A percentile compares a stretch with the other conserved stretches of the same genome.
Conservation (phyloP, 495 filamentous ascomycete species). For the Trichoderma gamsii region DNA sequence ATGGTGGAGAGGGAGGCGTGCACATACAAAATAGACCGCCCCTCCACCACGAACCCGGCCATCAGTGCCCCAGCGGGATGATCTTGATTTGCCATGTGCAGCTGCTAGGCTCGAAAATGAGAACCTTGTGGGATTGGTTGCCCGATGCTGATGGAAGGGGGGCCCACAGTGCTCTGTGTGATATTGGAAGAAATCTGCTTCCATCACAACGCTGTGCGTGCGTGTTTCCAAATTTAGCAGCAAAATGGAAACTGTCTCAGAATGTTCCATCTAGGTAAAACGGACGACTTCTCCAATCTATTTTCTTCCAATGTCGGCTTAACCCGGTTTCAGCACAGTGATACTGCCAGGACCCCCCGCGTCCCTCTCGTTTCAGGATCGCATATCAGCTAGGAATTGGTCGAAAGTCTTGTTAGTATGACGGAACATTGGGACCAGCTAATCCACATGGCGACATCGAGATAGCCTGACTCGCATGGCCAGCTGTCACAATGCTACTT, state of each 20-base stretch:
- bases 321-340: slow-evolving; percentile 13
- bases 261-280: slow-evolving; percentile 5
- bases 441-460: background rate
- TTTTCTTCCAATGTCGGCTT: slow-evolving; percentile 10
- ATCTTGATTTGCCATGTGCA: slow-evolving; percentile 13
- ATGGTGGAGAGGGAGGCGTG: slow-evolving; percentile 7
- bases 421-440: slow-evolving; percentile 3
- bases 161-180: slow-evolving; percentile 1
- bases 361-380: background rate
- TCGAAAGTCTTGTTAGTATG: slow-evolving; percentile 8
- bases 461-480: slow-evolving; percentile 12
- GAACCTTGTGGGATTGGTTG: background rate
- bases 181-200: background rate
- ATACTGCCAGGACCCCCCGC: slow-evolving; percentile 4
- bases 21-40: background rate
- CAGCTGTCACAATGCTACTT: slow-evolving; percentile 4
- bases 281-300: background rate
- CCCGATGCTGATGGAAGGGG: background rate
- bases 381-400: background rate
- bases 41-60: background rate
- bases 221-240: slow-evolving; percentile 10
- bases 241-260: slow-evolving; percentile 9
- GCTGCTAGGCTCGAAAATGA: background rate
- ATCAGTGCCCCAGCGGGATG: slow-evolving; percentile 4
- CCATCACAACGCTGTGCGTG: background rate